Conservation (phyloP, 2,329 filamentous ascomycete genomes). For the Aureobasidium uvarum region DNA sequence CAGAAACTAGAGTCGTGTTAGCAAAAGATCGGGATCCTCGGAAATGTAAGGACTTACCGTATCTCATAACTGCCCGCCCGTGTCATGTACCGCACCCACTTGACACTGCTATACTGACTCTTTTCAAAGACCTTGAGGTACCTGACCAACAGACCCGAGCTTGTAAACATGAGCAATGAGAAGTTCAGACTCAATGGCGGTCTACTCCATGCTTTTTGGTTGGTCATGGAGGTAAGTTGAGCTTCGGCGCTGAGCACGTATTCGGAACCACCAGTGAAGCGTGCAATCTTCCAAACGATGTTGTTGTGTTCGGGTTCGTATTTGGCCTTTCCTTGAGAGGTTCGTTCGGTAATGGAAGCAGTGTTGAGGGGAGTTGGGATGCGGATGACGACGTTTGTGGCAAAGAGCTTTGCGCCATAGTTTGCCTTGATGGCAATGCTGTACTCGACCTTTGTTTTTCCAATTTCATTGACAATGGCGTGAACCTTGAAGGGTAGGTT, state of each 20-base stretch:
- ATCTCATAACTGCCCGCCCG: conserved; percentile 97
- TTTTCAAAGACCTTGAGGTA: conserved; percentile 99
- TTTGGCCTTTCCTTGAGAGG: conserved; percentile 94
- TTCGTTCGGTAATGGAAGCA: conserved; percentile 86
- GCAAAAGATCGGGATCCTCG: neutral
- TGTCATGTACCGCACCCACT: conserved; percentile 99
- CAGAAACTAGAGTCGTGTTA: conserved; percentile 1
- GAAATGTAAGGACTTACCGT: conserved; percentile 53
- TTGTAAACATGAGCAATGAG: conserved; percentile 96
- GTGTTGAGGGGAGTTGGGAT: conserved; percentile 97
- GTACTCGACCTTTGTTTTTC: conserved; percentile 97
- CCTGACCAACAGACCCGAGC: conserved; percentile 82
- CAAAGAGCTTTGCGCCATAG: conserved; percentile 93
- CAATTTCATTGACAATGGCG: conserved; percentile 95
- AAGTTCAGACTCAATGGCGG: conserved; percentile 92
- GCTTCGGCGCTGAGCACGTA: conserved; percentile 94
- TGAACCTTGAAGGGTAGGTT: conserved; percentile 99
- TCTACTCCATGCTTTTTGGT: conserved; percentile 93
- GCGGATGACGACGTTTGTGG: conserved; percentile 90
- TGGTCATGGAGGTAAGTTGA: conserved; percentile 92
- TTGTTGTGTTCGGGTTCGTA: conserved; percentile 98
- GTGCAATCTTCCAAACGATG: conserved; percentile 97
- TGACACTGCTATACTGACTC: conserved; percentile 97
- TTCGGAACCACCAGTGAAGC: conserved; percentile 98
- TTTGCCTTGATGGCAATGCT: conserved; percentile 97